Conservation (phyloP, 139 green algal species). For the Picochlorum sp. region DNA sequence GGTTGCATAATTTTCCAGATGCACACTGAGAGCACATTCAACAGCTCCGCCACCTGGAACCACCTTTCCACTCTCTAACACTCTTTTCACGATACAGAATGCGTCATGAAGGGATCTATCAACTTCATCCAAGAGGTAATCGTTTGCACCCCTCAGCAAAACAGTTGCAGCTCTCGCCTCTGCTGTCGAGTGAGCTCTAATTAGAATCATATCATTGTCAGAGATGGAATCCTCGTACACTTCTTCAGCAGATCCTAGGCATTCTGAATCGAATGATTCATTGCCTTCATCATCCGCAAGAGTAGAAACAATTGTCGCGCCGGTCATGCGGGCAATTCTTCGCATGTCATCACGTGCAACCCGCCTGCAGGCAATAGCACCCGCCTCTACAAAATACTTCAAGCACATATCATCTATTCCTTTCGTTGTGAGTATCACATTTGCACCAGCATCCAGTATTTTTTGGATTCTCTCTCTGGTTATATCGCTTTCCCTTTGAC, state of each 20-base stretch:
- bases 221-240: slow-evolving; percentile 61
- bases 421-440: slow-evolving; percentile 97
- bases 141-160: slow-evolving; percentile 92
- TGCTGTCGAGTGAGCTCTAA: slow-evolving; percentile 47
- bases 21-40: slow-evolving; percentile 86
- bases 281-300: slow-evolving; percentile 96
- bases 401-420: slow-evolving; percentile 97
- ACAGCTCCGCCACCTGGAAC: slow-evolving; percentile 88
- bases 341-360: slow-evolving; percentile 95
- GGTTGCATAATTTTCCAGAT: slow-evolving; percentile 93
- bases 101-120: slow-evolving; percentile 94
- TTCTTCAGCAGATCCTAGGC: slow-evolving; percentile 63
- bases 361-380: slow-evolving; percentile 76
- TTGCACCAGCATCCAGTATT: slow-evolving; percentile 88
- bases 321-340: slow-evolving; percentile 86
- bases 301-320: slow-evolving; percentile 71
- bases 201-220: slow-evolving; percentile 75
- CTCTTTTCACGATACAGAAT: slow-evolving; percentile 95
- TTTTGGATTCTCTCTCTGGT: slow-evolving; percentile 90
- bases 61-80: slow-evolving; percentile 87
- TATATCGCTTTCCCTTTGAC: slow-evolving; percentile 90
- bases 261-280: slow-evolving; percentile 85
- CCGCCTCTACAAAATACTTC: slow-evolving; percentile 99
- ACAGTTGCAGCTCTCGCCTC: slow-evolving; percentile 48
- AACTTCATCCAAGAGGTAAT: slow-evolving; percentile 99